phyloP scores from a whole-genome alignment of 371 early-diverging fungal genomes.

The Lichtheimia corymbifera region DNA sequence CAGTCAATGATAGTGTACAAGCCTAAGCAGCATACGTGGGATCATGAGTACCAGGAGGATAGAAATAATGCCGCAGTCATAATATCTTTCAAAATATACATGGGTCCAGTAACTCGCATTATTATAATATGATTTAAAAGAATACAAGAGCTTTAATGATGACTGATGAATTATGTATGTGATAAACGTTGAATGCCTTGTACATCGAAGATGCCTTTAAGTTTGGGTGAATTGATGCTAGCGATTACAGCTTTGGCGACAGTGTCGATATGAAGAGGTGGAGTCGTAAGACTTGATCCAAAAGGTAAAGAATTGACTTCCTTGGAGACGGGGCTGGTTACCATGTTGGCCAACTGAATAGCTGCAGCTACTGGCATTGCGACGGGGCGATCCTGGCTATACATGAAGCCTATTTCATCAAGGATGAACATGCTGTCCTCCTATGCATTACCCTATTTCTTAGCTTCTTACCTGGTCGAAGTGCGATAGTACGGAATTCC shows the following conservation, averaged over 20 bases:
- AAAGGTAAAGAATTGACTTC: slow-evolving; percentile 55
- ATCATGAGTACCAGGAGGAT: too few relatives aligned
- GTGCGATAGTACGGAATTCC: slow-evolving; percentile 60
- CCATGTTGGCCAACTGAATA: slow-evolving; percentile 48
- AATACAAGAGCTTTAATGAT: too few relatives aligned
- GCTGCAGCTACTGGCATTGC: slow-evolving; percentile 62
- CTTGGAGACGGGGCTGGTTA: slow-evolving; percentile 46
- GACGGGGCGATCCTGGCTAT: slow-evolving; percentile 57
- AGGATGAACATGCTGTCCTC: not conserved
- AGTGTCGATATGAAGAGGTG: slow-evolving; percentile 59
- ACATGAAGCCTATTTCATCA: slow-evolving; percentile 56
- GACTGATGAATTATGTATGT: not conserved
- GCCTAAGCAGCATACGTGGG: too few relatives aligned
- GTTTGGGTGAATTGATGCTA: slow-evolving; percentile 39
- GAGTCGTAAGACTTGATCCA: slow-evolving; percentile 60
- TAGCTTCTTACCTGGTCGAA: slow-evolving; percentile 63
- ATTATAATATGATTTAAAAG: too few relatives aligned
- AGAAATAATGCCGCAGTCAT: too few relatives aligned
- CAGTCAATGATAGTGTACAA: too few relatives aligned
- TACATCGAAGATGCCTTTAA: slow-evolving; percentile 53
- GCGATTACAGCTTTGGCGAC: slow-evolving; percentile 65
- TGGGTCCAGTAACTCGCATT: too few relatives aligned
- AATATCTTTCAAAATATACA: too few relatives aligned
- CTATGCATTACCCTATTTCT: not conserved
- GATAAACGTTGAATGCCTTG: slow-evolving; percentile 46